Evolutionary conservation across 192 early-diverging fungal species (phyloP).

Genomic region (Chytriomyces sp.): DNA sequence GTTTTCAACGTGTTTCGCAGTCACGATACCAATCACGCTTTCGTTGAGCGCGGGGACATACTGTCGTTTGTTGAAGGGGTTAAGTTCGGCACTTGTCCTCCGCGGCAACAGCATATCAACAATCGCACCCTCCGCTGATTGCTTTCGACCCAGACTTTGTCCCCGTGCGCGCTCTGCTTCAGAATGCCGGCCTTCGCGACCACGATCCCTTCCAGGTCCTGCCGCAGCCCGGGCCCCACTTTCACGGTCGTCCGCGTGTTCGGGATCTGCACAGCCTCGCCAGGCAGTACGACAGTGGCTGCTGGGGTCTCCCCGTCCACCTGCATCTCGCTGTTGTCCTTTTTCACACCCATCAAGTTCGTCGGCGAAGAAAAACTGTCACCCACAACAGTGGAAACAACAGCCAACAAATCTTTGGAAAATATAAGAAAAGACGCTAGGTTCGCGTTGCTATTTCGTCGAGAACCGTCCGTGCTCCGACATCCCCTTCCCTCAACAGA

Average conservation of each 20-base stretch:
- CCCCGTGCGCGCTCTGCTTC: conserved; percentile 48
- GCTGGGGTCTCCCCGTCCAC: conserved; percentile 20
- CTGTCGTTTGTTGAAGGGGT: conserved; percentile 38
- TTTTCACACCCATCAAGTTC: background rate
- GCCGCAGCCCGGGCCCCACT: conserved; percentile 81
- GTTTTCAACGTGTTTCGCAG: conserved; percentile 63
- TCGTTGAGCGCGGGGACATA: conserved; percentile 88
- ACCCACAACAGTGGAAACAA: too few relatives aligned
- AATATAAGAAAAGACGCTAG: too few relatives aligned
- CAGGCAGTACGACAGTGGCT: conserved; percentile 10
- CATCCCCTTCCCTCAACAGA: too few relatives aligned
- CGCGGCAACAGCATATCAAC: background rate
- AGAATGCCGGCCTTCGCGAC: conserved; percentile 79
- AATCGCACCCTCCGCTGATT: conserved; percentile 72
- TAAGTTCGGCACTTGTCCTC: background rate
- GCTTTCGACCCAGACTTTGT: conserved; percentile 79
- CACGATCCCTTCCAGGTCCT: conserved; percentile 62
- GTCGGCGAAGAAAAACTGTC: too few relatives aligned
- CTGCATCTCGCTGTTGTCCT: conserved; percentile 9
- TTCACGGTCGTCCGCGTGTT: conserved; percentile 46
- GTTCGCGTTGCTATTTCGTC: too few relatives aligned
- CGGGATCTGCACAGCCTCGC: background rate
- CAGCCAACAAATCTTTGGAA: too few relatives aligned
- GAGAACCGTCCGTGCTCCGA: too few relatives aligned
- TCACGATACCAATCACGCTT: conserved; percentile 83